These are phyloP conservation scores for Cucumis melo DNA, from an alignment of 306 rosid species.

Conservation along the genomic window DNA sequence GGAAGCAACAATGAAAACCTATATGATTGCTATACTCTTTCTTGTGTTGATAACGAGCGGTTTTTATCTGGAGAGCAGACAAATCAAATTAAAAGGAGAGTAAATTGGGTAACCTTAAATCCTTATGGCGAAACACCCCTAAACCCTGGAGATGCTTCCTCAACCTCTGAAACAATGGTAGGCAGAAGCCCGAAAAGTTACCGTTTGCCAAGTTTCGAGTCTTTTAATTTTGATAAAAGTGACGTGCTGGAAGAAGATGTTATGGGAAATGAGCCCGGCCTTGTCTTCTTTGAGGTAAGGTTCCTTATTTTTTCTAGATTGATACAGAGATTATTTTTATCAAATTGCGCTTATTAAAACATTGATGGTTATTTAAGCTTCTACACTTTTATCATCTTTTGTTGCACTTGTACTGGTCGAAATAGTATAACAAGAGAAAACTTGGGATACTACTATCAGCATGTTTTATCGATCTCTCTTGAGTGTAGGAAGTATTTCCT, in stretches of 20 bases:
- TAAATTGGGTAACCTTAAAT: slow-evolving; percentile 88
- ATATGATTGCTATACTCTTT: slow-evolving; percentile 82
- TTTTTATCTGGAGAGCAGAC: slow-evolving; percentile 27
- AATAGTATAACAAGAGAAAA: neutral
- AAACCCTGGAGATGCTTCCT: slow-evolving; percentile 12
- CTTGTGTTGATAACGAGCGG: slow-evolving; percentile 46
- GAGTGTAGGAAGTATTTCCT: neutral
- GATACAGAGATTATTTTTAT: neutral
- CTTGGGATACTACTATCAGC: neutral
- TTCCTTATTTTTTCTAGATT: neutral
- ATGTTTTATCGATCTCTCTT: neutral
- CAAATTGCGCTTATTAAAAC: neutral
- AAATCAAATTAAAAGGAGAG: slow-evolving; percentile 51
- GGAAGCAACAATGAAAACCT: slow-evolving; percentile 50
- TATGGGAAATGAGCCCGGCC: slow-evolving; percentile 78
- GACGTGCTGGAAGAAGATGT: slow-evolving; percentile 89
- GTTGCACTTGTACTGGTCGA: neutral
- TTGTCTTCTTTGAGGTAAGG: slow-evolving; percentile 81
- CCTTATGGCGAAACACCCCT: slow-evolving; percentile 56
- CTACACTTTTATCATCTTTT: neutral
- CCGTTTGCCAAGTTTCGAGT: slow-evolving; percentile 56
- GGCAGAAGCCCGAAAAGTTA: slow-evolving; percentile 5
- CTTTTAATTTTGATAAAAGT: slow-evolving; percentile 51
- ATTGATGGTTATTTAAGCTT: neutral
- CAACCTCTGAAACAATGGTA: slow-evolving; percentile 5